Evolutionary conservation across 352 stramenopile species (phyloP), one percentile per base, ranked within the genome.

Genomic region (Phytophthora macrochlamydospora): DNA sequence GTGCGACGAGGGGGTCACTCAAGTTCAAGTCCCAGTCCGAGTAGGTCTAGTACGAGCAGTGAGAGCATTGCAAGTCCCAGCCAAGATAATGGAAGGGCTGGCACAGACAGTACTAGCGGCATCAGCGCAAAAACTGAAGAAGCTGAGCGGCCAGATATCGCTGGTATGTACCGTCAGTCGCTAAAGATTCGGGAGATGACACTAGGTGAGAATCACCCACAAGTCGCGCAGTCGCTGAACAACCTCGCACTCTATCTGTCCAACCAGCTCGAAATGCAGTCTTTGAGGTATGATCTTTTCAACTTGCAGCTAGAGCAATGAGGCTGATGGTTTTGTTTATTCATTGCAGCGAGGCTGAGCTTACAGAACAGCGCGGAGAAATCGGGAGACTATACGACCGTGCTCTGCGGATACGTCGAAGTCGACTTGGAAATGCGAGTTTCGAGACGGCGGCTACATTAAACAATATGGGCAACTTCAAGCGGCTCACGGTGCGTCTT

Each of bases 391-490:
- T 93, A 2, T 94, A 92, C 49, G 71, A 85, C 1, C 83, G 79
- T 24, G 87, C 87, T 12, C 52, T 93, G 13, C 71, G 67, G 29
- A 94, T 94, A 63, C 84, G 87, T 43, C 75, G 85, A 4, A 91
- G 69, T 9, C 90, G 73, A 8, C 73, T 94, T 32, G 86, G 86
- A 0, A 92, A 91, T 32, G 81, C 85, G 40, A 94, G 82, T 64
- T 87, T 92, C 13, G 87, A 94, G 59, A 93, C 84, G 1, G 87
- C 87, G 5, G 80, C 87, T 4, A 94, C 84, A 11, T 57, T 94
- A 5, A 94, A 90, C 67, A 94, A 94, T 51, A 89, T 94, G 30
- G 87, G 87, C 37, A 94, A 90, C 64, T 91, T 90, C 72, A 93
- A 93, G 64, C 81, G 84, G 30, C 65, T 90, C 9, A 72, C 81